phyloP scores from a whole-genome alignment of 2,329 filamentous ascomycete species.

The Colletotrichum ledebouriae region DNA sequence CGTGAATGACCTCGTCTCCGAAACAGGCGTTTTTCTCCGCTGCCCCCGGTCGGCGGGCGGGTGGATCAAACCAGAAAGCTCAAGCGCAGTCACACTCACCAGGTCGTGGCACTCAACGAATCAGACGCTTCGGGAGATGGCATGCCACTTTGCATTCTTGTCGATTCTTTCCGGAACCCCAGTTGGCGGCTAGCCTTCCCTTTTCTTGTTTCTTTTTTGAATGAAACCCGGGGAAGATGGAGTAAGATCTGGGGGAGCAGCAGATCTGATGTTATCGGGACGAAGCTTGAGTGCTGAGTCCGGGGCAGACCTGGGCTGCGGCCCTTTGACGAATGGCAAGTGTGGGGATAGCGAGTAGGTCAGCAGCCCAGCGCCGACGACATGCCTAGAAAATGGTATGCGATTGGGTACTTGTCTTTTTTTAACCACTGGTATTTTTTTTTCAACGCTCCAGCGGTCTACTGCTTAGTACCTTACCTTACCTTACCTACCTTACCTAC shows the following conservation, averaged over 20 bases:
- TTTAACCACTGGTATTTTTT: neutral
- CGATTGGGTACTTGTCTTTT: neutral
- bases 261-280: constrained; percentile 32
- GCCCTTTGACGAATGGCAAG: constrained; percentile 30
- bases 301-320: neutral
- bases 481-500: too few relatives aligned
- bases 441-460: too few relatives aligned
- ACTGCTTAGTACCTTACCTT: too few relatives aligned
- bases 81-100: constrained; percentile 38
- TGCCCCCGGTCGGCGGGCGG: constrained; percentile 13
- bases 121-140: constrained; percentile 43
- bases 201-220: neutral
- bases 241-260: constrained; percentile 42
- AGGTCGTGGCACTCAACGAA: constrained; percentile 44
- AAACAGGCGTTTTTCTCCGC: constrained; percentile 40
- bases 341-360: constrained; percentile 34
- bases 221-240: constrained; percentile 42
- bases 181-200: constrained; percentile 7
- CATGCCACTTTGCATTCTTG: constrained; percentile 36
- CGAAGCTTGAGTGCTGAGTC: constrained; percentile 20
- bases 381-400: constrained; percentile 18
- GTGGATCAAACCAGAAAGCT: constrained; percentile 34
- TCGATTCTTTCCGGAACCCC: constrained; percentile 40
- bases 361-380: constrained; percentile 31
- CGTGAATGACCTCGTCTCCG: constrained; percentile 35